Evolutionary conservation across 2,329 filamentous ascomycete genomes (phyloP), one percentile per base, ranked within the genome.

Genomic region (Mariannaea elegans): DNA sequence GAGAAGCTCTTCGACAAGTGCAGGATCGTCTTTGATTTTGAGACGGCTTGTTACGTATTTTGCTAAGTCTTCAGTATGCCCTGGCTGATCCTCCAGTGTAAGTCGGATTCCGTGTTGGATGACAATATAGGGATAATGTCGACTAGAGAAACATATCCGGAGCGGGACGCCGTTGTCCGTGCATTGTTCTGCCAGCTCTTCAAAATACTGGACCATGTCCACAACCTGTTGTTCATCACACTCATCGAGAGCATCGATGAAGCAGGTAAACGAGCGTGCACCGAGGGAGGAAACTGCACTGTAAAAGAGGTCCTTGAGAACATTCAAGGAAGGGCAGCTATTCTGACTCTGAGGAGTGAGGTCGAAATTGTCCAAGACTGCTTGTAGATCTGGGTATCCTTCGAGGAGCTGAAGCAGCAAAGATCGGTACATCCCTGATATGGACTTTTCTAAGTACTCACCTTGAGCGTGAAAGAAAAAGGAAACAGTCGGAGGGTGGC

Each of bases 401-500:
- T 72, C 21, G 0, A 87, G 67, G 0, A 87, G 67, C 36, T 87
- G 82, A 2, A 73, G 61, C 0, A 87, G 54, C 0, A 87, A 53
- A 0, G 82, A 82, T 3, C 83, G 76, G 61, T 84, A 85, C 69
- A 87, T 77, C 0, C 85, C 84, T 0, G 71, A 23, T 0, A 75
- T 73, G 0, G 82, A 78, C 51, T 74, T 82, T 44, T 87, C 81
- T 2, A 82, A 65, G 1, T 68, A 6, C 0, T 72, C 71, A 0
- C 82, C 82, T 42, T 80, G 69, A 0, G 82, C 81, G 32, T 84
- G 80, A 72, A 85, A 85, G 68, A 84, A 85, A 66, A 84, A 84
- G 0, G 77, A 81, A 0, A 80, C 55, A 0, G 79, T 65, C 0
- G 72, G 0, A 0, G 12, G 63, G 44, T 42, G 10, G 13, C 21